Conservation (phyloP, 352 stramenopile species). For the Globisporangium irregulare region DNA sequence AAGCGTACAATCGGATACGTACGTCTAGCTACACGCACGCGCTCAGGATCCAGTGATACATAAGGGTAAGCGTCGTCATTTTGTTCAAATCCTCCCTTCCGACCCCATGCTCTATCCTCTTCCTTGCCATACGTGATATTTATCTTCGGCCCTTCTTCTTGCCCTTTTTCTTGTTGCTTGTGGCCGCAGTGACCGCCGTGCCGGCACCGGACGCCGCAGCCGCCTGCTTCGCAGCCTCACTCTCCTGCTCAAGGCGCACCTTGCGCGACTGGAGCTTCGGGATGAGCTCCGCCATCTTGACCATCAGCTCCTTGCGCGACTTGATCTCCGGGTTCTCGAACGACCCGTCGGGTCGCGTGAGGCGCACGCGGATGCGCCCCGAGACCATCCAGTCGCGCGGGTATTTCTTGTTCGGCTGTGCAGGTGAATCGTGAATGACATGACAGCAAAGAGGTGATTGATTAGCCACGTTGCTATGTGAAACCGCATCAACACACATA, state of each 20-base stretch:
- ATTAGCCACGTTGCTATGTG: not conserved
- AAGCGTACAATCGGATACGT: not conserved
- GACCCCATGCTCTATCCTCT: not conserved
- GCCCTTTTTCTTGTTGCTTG: constrained; percentile 78
- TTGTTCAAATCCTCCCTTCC: no score
- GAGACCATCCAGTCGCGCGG: constrained; percentile 70
- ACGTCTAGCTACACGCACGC: not conserved
- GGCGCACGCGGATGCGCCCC: constrained; percentile 70
- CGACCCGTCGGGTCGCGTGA: constrained; percentile 57
- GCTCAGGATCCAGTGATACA: not conserved
- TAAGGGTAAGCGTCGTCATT: not conserved
- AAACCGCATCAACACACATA: not conserved
- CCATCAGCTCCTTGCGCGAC: constrained; percentile 50
- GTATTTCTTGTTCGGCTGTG: constrained; percentile 72
- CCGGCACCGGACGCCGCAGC: constrained; percentile 26
- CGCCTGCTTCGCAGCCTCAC: constrained; percentile 52
- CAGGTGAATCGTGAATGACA: no score
- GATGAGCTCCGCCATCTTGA: constrained; percentile 87
- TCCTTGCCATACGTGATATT: constrained; percentile 10
- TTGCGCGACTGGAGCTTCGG: constrained; percentile 83
- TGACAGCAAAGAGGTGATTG: no score
- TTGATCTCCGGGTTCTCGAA: constrained; percentile 68
- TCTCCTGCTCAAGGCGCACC: constrained; percentile 68
- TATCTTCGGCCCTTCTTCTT: constrained; percentile 89
- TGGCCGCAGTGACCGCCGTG: constrained; percentile 23